Percentiles rank a stretch among this genome's conserved stretches.
These are phyloP conservation scores for Metarhizium humberi DNA, from an alignment of 2,329 filamentous ascomycete genomes.

Conservation along the genomic window DNA sequence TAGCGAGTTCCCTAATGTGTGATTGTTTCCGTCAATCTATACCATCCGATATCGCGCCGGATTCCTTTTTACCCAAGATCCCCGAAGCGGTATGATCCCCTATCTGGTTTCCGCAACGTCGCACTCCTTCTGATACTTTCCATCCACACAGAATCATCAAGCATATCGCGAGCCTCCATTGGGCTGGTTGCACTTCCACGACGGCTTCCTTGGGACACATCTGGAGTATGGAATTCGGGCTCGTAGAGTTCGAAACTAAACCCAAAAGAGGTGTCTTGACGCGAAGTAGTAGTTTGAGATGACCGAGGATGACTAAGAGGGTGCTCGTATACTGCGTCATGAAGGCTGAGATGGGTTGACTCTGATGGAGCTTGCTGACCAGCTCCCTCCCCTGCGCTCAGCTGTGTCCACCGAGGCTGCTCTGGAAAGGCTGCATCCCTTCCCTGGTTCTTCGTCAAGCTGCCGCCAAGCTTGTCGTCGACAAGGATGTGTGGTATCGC, in stretches of 20 bases:
- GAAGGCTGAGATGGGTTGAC: constrained; percentile 31
- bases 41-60: neutral
- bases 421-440: neutral
- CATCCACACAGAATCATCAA: constrained; percentile 87
- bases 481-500: constrained; percentile 85
- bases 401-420: constrained; percentile 8
- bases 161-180: constrained; percentile 70
- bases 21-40: no score
- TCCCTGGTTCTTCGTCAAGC: constrained; percentile 6
- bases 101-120: constrained; percentile 46
- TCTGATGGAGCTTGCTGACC: constrained; percentile 11
- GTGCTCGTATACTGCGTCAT: constrained; percentile 27
- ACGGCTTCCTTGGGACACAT: constrained; percentile 37
- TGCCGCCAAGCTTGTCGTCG: constrained; percentile 59
- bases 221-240: constrained; percentile 20
- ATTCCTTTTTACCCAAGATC: constrained; percentile 12
- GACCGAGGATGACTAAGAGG: constrained; percentile 46
- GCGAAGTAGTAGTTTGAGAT: constrained; percentile 29
- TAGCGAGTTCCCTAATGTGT: no score
- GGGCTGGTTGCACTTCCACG: constrained; percentile 63
- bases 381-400: constrained; percentile 8
- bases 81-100: constrained; percentile 23
- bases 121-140: constrained; percentile 86
- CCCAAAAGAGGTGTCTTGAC: constrained; percentile 37
- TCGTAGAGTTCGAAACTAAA: constrained; percentile 52